These are phyloP conservation scores for Metarhizium humberi DNA, from an alignment of 2,329 filamentous ascomycete genomes.

Conservation along the genomic window DNA sequence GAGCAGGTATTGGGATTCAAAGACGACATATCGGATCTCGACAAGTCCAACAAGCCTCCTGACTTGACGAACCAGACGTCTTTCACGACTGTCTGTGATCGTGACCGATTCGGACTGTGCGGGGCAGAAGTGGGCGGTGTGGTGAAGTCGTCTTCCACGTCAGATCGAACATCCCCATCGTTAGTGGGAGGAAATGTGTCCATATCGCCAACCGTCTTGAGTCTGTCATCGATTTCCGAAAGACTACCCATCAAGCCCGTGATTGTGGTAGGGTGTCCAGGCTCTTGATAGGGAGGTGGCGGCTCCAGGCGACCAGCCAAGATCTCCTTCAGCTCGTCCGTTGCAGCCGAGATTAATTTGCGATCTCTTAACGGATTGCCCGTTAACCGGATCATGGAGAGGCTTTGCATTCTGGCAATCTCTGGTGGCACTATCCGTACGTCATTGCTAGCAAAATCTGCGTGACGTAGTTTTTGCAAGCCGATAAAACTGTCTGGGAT, in stretches of 20 bases:
- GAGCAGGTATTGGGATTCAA: slow-evolving; percentile 49
- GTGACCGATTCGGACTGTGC: slow-evolving; percentile 37
- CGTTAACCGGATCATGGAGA: slow-evolving; percentile 66
- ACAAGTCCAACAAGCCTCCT: slow-evolving; percentile 60
- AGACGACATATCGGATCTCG: slow-evolving; percentile 53
- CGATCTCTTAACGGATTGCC: slow-evolving; percentile 89
- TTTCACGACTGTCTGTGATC: slow-evolving; percentile 37
- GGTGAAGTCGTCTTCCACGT: slow-evolving; percentile 44
- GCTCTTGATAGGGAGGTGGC: slow-evolving; percentile 30
- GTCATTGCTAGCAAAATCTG: slow-evolving; percentile 80
- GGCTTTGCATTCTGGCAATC: slow-evolving; percentile 68
- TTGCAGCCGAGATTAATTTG: slow-evolving; percentile 72
- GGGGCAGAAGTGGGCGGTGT: slow-evolving; percentile 48
- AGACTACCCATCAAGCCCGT: slow-evolving; percentile 16
- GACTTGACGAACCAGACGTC: slow-evolving; percentile 45
- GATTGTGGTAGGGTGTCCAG: slow-evolving; percentile 11
- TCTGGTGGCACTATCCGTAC: slow-evolving; percentile 66
- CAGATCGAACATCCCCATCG: slow-evolving; percentile 37
- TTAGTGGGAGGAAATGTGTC: slow-evolving; percentile 14
- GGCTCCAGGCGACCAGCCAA: slow-evolving; percentile 59
- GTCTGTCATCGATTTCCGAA: slow-evolving; percentile 20
- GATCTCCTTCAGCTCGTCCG: slow-evolving; percentile 70
- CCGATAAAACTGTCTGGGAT: slow-evolving; percentile 69
- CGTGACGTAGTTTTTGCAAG: slow-evolving; percentile 60
- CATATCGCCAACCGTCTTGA: neutral